phyloP scores from a whole-genome alignment of 2,329 filamentous ascomycete genomes.

The Diaporthe destruens region DNA sequence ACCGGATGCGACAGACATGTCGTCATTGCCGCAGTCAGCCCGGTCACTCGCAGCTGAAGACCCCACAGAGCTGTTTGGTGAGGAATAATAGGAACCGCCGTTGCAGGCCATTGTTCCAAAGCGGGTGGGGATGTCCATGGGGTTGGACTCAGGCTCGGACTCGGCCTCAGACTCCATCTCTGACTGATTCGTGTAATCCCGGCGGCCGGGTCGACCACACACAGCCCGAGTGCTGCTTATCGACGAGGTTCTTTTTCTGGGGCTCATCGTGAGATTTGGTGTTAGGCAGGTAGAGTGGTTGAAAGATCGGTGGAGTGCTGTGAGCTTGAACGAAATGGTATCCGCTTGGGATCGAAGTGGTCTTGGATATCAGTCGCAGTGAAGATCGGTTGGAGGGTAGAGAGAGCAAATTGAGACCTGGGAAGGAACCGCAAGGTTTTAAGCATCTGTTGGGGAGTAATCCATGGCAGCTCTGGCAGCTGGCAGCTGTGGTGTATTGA shows the following conservation, averaged over 20 bases:
- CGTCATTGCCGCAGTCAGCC: background rate
- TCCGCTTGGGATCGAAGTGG: background rate
- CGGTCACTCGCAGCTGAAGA: background rate
- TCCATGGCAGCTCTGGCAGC: background rate
- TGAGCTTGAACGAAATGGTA: background rate
- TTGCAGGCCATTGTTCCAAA: slow-evolving; percentile 13
- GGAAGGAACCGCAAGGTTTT: background rate
- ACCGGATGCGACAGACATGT: background rate
- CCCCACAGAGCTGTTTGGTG: background rate
- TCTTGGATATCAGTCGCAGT: background rate
- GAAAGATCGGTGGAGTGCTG: background rate
- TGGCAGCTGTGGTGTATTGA: background rate
- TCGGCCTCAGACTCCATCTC: background rate
- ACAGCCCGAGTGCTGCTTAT: slow-evolving; percentile 13
- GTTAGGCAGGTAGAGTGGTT: background rate
- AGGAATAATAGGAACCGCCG: background rate
- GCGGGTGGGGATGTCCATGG: background rate
- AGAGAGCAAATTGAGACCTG: background rate
- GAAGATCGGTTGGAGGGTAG: background rate
- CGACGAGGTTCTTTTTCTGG: slow-evolving; percentile 11
- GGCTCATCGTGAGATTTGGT: background rate
- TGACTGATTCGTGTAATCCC: too few relatives aligned
- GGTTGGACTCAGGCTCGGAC: background rate
- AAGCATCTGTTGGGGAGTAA: background rate
- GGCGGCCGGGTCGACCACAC: background rate